A percentile compares a stretch with the other conserved stretches of the same genome.
Evolutionary conservation across 768 basidiomycete genomes (phyloP).

Genomic region (Leccinum aurantiacum): DNA sequence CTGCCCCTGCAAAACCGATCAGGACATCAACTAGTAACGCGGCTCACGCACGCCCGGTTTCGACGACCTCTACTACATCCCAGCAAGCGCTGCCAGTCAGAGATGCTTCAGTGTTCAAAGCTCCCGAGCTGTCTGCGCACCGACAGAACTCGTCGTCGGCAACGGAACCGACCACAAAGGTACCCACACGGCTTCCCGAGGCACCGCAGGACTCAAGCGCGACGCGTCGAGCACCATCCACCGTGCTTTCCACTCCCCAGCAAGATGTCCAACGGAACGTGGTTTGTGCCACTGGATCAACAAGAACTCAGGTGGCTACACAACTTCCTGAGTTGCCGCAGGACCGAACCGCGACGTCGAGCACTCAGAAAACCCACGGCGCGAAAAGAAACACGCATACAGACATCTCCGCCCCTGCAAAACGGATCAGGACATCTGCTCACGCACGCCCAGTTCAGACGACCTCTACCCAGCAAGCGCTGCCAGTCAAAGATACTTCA

Average conservation of each 20-base stretch:
- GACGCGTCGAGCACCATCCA: background rate
- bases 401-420: slow-evolving; percentile 12
- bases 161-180: background rate
- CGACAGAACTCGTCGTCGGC: background rate
- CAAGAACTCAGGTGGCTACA: background rate
- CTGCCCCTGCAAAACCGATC: slow-evolving; percentile 16
- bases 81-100: background rate
- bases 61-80: background rate
- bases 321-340: background rate
- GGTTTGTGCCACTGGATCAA: background rate
- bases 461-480: background rate
- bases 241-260: background rate
- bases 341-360: background rate
- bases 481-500: background rate
- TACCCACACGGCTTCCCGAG: background rate
- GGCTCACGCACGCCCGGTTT: background rate
- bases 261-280: background rate
- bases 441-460: background rate
- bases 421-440: slow-evolving; percentile 12
- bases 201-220: background rate
- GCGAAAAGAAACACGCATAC: slow-evolving; percentile 25
- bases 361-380: background rate
- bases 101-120: slow-evolving; percentile 6
- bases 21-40: background rate
- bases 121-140: slow-evolving; percentile 6